Evolutionary conservation across 2,329 filamentous ascomycete genomes (phyloP).

Genomic region (Diplodia corticola): DNA sequence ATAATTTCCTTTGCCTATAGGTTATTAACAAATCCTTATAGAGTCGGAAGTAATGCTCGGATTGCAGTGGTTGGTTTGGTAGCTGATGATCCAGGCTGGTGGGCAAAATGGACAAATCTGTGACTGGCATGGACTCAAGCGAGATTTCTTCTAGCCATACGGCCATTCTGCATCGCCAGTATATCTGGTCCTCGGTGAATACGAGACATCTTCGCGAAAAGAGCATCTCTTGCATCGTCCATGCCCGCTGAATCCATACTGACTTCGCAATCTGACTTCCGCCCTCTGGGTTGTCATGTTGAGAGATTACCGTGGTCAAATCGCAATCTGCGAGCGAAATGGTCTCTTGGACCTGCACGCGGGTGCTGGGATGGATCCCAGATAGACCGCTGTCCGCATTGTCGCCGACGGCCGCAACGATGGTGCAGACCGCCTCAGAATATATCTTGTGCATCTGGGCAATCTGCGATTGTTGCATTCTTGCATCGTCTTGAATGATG

Average conservation of each 20-base stretch:
- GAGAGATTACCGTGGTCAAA: not conserved
- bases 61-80: not conserved
- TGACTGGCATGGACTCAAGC: not conserved
- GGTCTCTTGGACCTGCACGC: not conserved
- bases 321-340: not conserved
- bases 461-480: not conserved
- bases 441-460: not conserved
- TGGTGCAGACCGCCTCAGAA: not conserved
- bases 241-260: not conserved
- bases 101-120: not conserved
- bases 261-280: not conserved
- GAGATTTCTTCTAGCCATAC: not conserved
- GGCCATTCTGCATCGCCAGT: not conserved
- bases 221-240: constrained; percentile 9
- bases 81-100: not conserved
- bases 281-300: not conserved
- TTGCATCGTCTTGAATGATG: constrained; percentile 22
- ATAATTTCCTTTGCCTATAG: not conserved
- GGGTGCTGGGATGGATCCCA: not conserved
- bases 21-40: not conserved
- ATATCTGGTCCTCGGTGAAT: not conserved
- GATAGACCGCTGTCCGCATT: not conserved
- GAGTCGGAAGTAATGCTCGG: not conserved
- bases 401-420: not conserved
- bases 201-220: not conserved